phyloP scores from a whole-genome alignment of 441 rosid species.

The Eutrema salsugineum region DNA sequence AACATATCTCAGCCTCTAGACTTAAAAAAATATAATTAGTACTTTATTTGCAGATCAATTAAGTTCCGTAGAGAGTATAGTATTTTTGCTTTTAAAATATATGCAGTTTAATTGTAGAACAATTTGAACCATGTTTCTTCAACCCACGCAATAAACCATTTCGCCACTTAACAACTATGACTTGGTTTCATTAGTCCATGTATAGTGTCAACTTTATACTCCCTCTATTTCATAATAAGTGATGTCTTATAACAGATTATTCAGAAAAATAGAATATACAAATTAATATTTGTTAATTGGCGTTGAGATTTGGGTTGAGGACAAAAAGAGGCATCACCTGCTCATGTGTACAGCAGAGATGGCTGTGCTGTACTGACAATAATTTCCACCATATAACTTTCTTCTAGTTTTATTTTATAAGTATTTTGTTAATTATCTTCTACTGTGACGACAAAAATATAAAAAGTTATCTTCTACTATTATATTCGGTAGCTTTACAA shows the following conservation, averaged over 20 bases:
- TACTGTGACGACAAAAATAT: neutral
- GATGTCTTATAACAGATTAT: neutral
- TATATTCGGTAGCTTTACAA: conserved; percentile 11
- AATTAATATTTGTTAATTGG: neutral
- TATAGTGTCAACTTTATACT: neutral
- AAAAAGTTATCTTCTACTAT: neutral
- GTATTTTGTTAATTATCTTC: neutral
- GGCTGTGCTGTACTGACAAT: conserved; percentile 24
- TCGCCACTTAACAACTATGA: neutral
- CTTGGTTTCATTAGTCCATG: neutral
- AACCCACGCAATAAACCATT: neutral
- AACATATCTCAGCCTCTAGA: neutral
- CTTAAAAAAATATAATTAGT: neutral
- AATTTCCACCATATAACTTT: conserved; percentile 21
- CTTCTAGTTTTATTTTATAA: neutral
- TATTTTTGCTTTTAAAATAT: neutral
- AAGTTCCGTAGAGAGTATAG: neutral
- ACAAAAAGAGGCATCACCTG: conserved; percentile 22
- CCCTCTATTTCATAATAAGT: too few relatives aligned
- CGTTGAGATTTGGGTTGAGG: conserved; percentile 30
- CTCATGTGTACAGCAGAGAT: conserved; percentile 43
- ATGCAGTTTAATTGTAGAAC: neutral
- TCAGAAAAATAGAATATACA: neutral
- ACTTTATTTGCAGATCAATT: neutral
- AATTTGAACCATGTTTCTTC: neutral